Percentiles rank a stretch among this genome's conserved stretches.
phyloP scores from a whole-genome alignment of 495 filamentous ascomycete genomes.

The Diplogelasinospora grovesii region DNA sequence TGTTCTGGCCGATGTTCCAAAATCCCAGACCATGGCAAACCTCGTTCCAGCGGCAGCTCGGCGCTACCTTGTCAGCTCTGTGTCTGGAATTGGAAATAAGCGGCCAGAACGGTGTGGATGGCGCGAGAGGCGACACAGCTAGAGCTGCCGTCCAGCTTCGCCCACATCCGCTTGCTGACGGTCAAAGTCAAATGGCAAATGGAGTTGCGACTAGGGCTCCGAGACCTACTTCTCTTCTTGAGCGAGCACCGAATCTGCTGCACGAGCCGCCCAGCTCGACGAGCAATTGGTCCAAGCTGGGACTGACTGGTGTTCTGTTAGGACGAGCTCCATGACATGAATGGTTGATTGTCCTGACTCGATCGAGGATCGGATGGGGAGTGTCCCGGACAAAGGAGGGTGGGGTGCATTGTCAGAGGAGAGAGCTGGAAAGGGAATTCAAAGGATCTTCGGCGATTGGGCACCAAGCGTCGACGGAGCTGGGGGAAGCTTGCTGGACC shows the following conservation, averaged over 20 bases:
- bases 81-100: constrained; percentile 4
- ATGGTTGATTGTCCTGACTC: constrained; percentile 22
- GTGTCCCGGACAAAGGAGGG: constrained; percentile 11
- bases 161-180: no score
- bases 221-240: not conserved
- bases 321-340: constrained; percentile 9
- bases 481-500: constrained; percentile 4
- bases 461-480: constrained; percentile 10
- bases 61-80: no score
- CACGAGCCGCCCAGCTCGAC: not conserved
- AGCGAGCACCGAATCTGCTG: not conserved
- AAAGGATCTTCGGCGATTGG: constrained; percentile 16
- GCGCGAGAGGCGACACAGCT: not conserved
- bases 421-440: not conserved
- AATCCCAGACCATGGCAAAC: not conserved
- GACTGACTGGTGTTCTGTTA: not conserved
- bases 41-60: not conserved
- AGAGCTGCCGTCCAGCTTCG: not conserved
- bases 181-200: no score
- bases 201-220: no score
- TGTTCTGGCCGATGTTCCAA: not conserved
- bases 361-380: constrained; percentile 16
- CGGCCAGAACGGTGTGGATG: constrained; percentile 7
- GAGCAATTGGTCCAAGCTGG: constrained; percentile 6
- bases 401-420: constrained; percentile 12